Conservation (phyloP, 1,284 basidiomycete genomes). For the Ceratobasidium sp. region DNA sequence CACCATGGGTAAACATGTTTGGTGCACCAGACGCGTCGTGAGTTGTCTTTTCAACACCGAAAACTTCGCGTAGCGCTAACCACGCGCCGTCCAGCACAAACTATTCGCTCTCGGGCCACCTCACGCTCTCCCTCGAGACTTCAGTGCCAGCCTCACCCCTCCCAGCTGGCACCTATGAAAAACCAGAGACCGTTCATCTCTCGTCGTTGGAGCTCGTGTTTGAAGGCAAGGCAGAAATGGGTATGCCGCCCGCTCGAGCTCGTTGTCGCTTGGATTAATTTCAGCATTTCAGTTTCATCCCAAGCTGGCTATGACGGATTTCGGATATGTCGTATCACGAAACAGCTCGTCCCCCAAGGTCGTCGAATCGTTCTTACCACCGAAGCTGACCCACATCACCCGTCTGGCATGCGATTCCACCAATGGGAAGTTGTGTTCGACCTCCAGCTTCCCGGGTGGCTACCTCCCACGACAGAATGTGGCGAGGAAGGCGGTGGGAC, state of each 20-base stretch:
- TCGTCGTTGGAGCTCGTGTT: slow-evolving; percentile 78
- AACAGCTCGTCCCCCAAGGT: slow-evolving; percentile 66
- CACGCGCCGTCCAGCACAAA: slow-evolving; percentile 64
- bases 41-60: slow-evolving; percentile 55
- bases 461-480: slow-evolving; percentile 70
- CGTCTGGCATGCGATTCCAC: slow-evolving; percentile 65
- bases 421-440: slow-evolving; percentile 81
- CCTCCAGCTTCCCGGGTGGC: slow-evolving; percentile 80
- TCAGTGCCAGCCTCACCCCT: slow-evolving; percentile 66
- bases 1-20: slow-evolving; percentile 71
- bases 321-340: slow-evolving; percentile 75
- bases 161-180: slow-evolving; percentile 59
- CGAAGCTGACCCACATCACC: slow-evolving; percentile 55
- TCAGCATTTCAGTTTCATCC: slow-evolving; percentile 61
- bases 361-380: slow-evolving; percentile 71
- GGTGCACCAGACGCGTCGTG: slow-evolving; percentile 75
- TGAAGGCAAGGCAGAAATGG: slow-evolving; percentile 77
- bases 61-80: not conserved
- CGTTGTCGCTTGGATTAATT: not conserved
- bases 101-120: slow-evolving; percentile 82
- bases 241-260: not conserved
- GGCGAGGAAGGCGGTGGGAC: slow-evolving; percentile 60
- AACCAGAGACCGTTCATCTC: slow-evolving; percentile 56
- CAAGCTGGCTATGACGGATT: slow-evolving; percentile 71
- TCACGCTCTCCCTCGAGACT: slow-evolving; percentile 68